A percentile compares a stretch with the other conserved stretches of the same genome.
These are phyloP conservation scores for Mycena galopus DNA, from an alignment of 768 basidiomycete genomes.

Conservation along the genomic window DNA sequence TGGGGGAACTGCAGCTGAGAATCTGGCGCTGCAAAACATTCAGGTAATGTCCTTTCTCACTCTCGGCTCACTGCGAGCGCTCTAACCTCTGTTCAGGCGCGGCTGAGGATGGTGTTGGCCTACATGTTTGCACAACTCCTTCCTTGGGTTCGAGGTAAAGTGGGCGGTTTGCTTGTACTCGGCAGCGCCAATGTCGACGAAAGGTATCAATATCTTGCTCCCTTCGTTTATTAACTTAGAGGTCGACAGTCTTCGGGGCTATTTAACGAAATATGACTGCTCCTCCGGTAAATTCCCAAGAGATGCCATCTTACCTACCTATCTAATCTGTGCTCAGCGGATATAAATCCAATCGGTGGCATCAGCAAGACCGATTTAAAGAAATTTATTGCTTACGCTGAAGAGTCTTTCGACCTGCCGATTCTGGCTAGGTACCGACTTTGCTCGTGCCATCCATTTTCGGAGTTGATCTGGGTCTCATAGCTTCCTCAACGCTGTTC, in stretches of 20 bases:
- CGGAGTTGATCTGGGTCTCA: neutral
- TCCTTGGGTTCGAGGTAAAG: constrained; percentile 89
- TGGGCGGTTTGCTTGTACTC: constrained; percentile 92
- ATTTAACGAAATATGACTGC: constrained; percentile 98
- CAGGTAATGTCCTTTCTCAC: constrained; percentile 62
- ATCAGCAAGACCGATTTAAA: constrained; percentile 99
- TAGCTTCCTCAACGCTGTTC: constrained; percentile 92
- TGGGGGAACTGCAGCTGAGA: constrained; percentile 90
- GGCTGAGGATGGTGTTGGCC: constrained; percentile 93
- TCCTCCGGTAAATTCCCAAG: constrained; percentile 72
- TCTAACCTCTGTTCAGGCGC: constrained; percentile 66
- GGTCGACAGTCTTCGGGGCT: constrained; percentile 84
- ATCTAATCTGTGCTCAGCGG: constrained; percentile 64
- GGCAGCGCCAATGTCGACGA: constrained; percentile 99
- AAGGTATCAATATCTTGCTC: constrained; percentile 64
- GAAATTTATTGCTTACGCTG: constrained; percentile 91
- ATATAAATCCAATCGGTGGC: constrained; percentile 98
- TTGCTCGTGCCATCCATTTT: neutral
- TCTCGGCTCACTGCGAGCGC: neutral
- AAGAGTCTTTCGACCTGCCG: constrained; percentile 84
- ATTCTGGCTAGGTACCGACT: constrained; percentile 76
- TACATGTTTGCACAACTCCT: constrained; percentile 96
- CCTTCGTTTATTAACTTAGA: neutral
- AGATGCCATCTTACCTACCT: neutral
- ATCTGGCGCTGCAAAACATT: constrained; percentile 97